These are phyloP conservation scores for Ophiostoma sp. DNA, from an alignment of 2,329 filamentous ascomycete species.

Conservation along the genomic window DNA sequence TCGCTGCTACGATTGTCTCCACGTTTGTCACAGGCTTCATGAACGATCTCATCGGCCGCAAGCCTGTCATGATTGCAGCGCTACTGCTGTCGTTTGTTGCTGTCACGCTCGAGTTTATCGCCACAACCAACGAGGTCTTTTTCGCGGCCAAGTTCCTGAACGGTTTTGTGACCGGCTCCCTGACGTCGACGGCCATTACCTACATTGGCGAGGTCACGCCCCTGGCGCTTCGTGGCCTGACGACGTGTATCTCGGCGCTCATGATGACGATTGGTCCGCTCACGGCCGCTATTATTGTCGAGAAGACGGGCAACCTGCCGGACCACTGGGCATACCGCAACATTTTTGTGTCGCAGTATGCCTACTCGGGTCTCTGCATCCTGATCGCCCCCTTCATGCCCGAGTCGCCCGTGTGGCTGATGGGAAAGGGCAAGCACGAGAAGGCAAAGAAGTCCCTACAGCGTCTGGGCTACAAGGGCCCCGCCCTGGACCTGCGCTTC, in stretches of 20 bases:
- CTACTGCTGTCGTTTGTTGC: slow-evolving; percentile 34
- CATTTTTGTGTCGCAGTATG: slow-evolving; percentile 30
- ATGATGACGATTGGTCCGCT: slow-evolving; percentile 28
- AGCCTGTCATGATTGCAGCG: slow-evolving; percentile 30
- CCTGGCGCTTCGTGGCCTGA: slow-evolving; percentile 29
- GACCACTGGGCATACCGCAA: slow-evolving; percentile 34
- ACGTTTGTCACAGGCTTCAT: slow-evolving; percentile 29
- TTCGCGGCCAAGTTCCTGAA: slow-evolving; percentile 39
- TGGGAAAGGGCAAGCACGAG: not conserved
- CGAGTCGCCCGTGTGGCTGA: slow-evolving; percentile 19
- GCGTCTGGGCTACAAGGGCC: not conserved
- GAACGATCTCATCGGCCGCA: slow-evolving; percentile 35
- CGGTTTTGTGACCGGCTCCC: slow-evolving; percentile 32
- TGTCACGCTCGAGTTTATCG: slow-evolving; percentile 36
- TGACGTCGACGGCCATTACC: slow-evolving; percentile 23
- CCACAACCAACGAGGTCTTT: slow-evolving; percentile 36
- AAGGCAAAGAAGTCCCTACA: slow-evolving; percentile 24
- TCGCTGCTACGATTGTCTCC: slow-evolving; percentile 29
- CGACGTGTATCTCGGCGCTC: slow-evolving; percentile 28
- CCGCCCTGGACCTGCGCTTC: not conserved
- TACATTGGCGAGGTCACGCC: slow-evolving; percentile 30
- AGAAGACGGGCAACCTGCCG: slow-evolving; percentile 22
- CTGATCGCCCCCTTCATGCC: slow-evolving; percentile 27
- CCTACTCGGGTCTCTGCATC: slow-evolving; percentile 28
- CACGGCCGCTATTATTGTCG: slow-evolving; percentile 27